Conservation (phyloP, 2,329 filamentous ascomycete species). For the Epichloe typhina region DNA sequence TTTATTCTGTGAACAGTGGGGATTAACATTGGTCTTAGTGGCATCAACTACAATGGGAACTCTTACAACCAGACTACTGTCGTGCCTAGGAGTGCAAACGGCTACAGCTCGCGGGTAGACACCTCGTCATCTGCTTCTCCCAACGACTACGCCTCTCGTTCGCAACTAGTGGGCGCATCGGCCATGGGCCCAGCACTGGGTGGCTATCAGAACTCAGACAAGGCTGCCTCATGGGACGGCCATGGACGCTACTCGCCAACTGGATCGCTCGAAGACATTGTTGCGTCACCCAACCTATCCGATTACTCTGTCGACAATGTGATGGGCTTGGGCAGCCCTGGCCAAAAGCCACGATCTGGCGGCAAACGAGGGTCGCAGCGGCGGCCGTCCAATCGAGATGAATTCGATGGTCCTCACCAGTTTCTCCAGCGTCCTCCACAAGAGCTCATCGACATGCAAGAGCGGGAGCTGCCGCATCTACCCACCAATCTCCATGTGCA, state of each 20-base stretch:
- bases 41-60: slow-evolving; percentile 28
- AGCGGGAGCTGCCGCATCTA: slow-evolving; percentile 67
- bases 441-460: slow-evolving; percentile 60
- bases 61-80: slow-evolving; percentile 16
- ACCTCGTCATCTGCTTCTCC: slow-evolving; percentile 25
- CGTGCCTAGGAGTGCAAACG: slow-evolving; percentile 13
- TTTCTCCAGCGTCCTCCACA: slow-evolving; percentile 61
- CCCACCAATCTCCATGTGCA: slow-evolving; percentile 72
- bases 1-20: slow-evolving; percentile 1
- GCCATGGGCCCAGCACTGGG: slow-evolving; percentile 16
- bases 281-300: slow-evolving; percentile 44
- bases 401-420: slow-evolving; percentile 81
- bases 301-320: slow-evolving; percentile 46
- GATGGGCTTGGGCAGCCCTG: slow-evolving; percentile 25
- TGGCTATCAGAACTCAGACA: slow-evolving; percentile 26
- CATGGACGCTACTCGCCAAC: slow-evolving; percentile 41
- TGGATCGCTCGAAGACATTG: slow-evolving; percentile 45
- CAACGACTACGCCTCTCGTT: slow-evolving; percentile 27
- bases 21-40: slow-evolving; percentile 25
- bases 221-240: slow-evolving; percentile 19
- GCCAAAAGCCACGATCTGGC: slow-evolving; percentile 30
- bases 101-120: slow-evolving; percentile 26
- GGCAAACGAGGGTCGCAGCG: slow-evolving; percentile 45
- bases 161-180: slow-evolving; percentile 26
- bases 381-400: slow-evolving; percentile 68